Conservation (phyloP, 768 basidiomycete species). For the Macrolepiota albuminosa region DNA sequence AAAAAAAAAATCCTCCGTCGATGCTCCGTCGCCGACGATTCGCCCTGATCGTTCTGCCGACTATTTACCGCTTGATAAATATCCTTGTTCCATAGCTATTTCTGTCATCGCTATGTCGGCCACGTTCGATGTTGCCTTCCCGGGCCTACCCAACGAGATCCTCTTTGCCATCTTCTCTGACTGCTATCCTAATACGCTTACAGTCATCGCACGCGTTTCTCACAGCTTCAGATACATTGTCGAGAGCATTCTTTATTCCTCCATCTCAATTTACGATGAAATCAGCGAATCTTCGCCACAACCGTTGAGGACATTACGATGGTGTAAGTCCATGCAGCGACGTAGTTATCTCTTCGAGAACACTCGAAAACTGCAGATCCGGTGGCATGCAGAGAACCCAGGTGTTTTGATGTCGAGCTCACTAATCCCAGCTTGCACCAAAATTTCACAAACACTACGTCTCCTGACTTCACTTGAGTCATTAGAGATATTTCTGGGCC, state of each 20-base stretch:
- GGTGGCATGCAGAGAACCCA: slow-evolving; percentile 46
- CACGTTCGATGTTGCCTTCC: background rate
- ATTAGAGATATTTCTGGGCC: slow-evolving; percentile 50
- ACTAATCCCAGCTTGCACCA: slow-evolving; percentile 35
- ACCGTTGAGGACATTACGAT: slow-evolving; percentile 40
- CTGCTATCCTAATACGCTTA: slow-evolving; percentile 33
- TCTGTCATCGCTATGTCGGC: background rate
- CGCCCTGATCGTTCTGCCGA: slow-evolving; percentile 28
- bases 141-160: slow-evolving; percentile 50
- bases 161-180: slow-evolving; percentile 43
- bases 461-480: slow-evolving; percentile 40
- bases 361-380: slow-evolving; percentile 43
- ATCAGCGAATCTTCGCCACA: slow-evolving; percentile 36
- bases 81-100: slow-evolving; percentile 7
- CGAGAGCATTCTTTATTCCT: slow-evolving; percentile 55
- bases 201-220: slow-evolving; percentile 40
- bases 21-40: slow-evolving; percentile 35
- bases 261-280: slow-evolving; percentile 42
- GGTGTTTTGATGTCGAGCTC: slow-evolving; percentile 22
- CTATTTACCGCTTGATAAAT: slow-evolving; percentile 32
- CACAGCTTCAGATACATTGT: slow-evolving; percentile 45
- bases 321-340: slow-evolving; percentile 46
- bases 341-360: slow-evolving; percentile 42
- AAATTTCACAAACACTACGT: slow-evolving; percentile 32
- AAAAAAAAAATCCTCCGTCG: slow-evolving; percentile 24